phyloP scores from a whole-genome alignment of 805 yeast species.

The Starmerella potacharoeniae region DNA sequence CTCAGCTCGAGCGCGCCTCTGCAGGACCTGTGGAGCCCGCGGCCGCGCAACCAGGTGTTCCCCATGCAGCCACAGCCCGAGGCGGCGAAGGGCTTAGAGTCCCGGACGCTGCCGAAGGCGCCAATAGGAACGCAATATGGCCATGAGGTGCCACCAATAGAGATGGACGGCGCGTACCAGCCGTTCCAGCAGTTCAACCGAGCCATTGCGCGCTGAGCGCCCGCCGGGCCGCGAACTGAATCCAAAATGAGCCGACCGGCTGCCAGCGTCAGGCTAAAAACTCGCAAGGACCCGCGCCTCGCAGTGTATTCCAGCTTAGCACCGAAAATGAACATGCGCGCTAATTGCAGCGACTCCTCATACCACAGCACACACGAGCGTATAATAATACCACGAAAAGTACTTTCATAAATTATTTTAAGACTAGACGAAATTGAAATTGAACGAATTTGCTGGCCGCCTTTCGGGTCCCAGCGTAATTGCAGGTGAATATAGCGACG shows the following conservation, averaged over 20 bases:
- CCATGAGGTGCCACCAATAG: conserved; percentile 1
- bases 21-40: conserved; percentile 2
- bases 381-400: no score
- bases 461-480: no score
- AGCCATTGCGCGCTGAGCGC: not conserved
- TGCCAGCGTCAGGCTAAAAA: no score
- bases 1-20: conserved; percentile 1
- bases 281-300: no score
- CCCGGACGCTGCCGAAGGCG: not conserved
- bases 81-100: not conserved
- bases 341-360: no score
- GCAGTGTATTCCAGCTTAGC: no score
- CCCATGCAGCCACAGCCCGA: not conserved
- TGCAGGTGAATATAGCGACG: no score
- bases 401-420: no score
- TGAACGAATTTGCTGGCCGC: no score
- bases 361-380: no score
- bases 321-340: no score
- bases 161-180: conserved; percentile 6
- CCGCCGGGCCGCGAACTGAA: not conserved
- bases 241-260: not conserved
- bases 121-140: conserved; percentile 1
- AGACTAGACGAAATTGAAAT: no score
- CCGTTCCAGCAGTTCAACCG: conserved; percentile 13
- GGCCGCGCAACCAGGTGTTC: conserved; percentile 4